These are phyloP conservation scores for Hortiboletus campestris DNA, from an alignment of 768 basidiomycete genomes.

Conservation along the genomic window DNA sequence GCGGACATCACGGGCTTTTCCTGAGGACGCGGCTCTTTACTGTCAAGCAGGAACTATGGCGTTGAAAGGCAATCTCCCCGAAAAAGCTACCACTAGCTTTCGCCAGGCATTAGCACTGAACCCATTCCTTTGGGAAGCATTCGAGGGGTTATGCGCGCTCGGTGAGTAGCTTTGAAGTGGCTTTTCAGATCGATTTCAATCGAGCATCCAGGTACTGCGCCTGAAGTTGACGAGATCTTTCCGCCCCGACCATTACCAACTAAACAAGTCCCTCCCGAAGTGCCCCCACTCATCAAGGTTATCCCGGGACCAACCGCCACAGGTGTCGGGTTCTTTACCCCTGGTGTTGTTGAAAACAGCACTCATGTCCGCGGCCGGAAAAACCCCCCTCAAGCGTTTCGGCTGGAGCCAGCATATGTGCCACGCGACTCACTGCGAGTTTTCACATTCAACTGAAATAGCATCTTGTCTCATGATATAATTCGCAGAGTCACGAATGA, in stretches of 20 bases:
- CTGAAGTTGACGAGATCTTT: constrained; percentile 71
- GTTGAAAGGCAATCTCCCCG: constrained; percentile 72
- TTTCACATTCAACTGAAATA: neutral
- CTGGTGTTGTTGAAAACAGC: constrained; percentile 55
- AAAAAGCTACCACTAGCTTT: constrained; percentile 71
- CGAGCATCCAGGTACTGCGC: constrained; percentile 53
- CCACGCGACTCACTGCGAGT: constrained; percentile 66
- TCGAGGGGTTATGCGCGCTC: constrained; percentile 79
- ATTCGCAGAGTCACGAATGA: constrained; percentile 55
- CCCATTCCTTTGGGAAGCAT: constrained; percentile 89
- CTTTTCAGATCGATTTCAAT: constrained; percentile 12
- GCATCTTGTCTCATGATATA: constrained; percentile 1
- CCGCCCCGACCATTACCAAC: constrained; percentile 59
- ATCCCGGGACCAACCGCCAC: constrained; percentile 52
- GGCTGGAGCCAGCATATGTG: constrained; percentile 49
- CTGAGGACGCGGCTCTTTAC: constrained; percentile 70
- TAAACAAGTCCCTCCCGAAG: constrained; percentile 54
- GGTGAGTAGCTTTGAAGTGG: constrained; percentile 46
- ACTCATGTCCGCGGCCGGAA: constrained; percentile 60
- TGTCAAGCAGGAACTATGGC: constrained; percentile 79
- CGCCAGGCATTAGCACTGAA: constrained; percentile 67
- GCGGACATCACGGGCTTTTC: constrained; percentile 55
- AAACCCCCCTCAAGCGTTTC: constrained; percentile 52
- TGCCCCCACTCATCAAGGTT: constrained; percentile 37
- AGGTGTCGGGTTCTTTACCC: constrained; percentile 75